phyloP scores from a whole-genome alignment of 2,329 filamentous ascomycete species.

The Fusarium mangiferae region DNA sequence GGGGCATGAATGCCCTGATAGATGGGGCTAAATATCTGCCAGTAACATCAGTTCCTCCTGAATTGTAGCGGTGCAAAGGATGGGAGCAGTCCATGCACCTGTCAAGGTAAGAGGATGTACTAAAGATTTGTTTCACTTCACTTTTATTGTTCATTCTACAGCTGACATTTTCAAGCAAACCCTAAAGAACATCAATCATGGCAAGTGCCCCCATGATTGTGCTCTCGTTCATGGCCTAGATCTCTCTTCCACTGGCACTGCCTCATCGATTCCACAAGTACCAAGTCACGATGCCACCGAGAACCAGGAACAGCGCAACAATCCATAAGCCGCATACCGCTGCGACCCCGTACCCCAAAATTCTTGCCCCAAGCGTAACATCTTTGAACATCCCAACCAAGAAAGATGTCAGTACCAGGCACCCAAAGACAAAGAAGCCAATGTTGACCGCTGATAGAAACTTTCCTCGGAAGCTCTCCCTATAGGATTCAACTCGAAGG shows the following conservation, averaged over 20 bases:
- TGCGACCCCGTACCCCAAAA: accelerated
- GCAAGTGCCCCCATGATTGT: too few relatives aligned
- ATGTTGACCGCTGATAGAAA: accelerated
- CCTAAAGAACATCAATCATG: too few relatives aligned
- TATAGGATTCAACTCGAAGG: too few relatives aligned
- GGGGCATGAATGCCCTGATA: background rate
- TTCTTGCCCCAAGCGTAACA: accelerated
- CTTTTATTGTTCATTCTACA: accelerated
- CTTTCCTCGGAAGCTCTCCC: background rate
- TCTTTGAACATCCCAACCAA: background rate
- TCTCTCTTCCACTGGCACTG: background rate
- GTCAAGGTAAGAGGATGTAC: accelerated
- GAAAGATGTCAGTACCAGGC: background rate
- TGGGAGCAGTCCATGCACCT: background rate
- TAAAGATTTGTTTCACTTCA: background rate
- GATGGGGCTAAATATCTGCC: background rate
- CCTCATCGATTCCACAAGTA: background rate
- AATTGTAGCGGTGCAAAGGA: background rate
- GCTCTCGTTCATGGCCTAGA: background rate
- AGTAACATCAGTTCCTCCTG: background rate
- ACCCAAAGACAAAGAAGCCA: accelerated
- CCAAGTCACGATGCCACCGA: too few relatives aligned
- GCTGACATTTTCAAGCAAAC: accelerated
- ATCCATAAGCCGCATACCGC: background rate
- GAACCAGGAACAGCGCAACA: too few relatives aligned